phyloP scores from a whole-genome alignment of 176 grass and related monocot genomes.

The Oryza glumipatula region DNA sequence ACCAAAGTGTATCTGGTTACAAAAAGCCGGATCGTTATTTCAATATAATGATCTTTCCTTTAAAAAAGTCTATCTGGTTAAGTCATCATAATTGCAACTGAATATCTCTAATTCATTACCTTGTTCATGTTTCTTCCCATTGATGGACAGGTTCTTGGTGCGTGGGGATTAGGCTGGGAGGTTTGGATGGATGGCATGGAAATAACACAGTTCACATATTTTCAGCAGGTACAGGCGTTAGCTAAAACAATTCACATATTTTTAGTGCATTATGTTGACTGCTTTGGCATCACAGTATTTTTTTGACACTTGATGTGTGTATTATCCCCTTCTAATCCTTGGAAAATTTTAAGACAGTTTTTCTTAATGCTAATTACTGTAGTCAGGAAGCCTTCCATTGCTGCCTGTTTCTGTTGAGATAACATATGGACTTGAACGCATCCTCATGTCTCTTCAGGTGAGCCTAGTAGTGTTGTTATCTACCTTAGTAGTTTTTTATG shows the following conservation, averaged over 20 bases:
- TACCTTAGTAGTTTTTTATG: not conserved
- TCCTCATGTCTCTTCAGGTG: conserved; percentile 99
- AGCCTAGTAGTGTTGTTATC: conserved; percentile 19
- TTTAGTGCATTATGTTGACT: not conserved
- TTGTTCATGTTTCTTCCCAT: not conserved
- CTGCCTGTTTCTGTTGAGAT: conserved; percentile 93
- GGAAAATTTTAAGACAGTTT: not conserved
- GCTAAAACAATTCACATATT: not conserved
- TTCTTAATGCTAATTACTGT: conserved; percentile 33
- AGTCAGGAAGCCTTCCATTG: conserved; percentile 95
- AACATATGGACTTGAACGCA: conserved; percentile 98
- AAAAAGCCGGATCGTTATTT: too few relatives aligned
- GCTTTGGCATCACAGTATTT: conserved; percentile 23
- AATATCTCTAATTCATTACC: not conserved
- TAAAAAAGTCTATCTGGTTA: not conserved
- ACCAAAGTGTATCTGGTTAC: conserved; percentile 1
- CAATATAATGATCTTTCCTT: too few relatives aligned
- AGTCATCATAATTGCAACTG: not conserved
- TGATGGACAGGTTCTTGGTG: conserved; percentile 82
- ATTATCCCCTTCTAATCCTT: not conserved
- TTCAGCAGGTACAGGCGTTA: conserved; percentile 72
- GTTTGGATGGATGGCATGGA: conserved; percentile 99
- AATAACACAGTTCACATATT: conserved; percentile 99
- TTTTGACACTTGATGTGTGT: not conserved
- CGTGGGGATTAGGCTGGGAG: conserved; percentile 98